Conservation (phyloP, 148 eudicot genomes). For the Nyssa sinensis region DNA sequence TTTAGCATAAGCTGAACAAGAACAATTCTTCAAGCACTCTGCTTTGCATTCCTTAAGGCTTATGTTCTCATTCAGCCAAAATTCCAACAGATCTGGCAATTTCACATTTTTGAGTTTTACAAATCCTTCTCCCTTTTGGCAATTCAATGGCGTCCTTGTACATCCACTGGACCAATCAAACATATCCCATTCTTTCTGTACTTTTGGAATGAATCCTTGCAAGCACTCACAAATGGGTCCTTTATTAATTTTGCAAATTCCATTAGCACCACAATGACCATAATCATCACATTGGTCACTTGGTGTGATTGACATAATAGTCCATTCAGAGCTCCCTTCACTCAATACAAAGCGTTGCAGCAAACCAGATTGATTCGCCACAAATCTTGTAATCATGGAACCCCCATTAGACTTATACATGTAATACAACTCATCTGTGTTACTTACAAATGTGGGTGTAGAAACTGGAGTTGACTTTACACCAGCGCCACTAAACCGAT, state of each 20-base stretch:
- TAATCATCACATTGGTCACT: conserved; percentile 16
- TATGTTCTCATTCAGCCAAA: conserved; percentile 14
- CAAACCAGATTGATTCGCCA: background rate
- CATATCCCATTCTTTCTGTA: background rate
- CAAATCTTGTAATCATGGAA: background rate
- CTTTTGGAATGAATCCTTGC: conserved; percentile 14
- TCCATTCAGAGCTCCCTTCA: conserved; percentile 5
- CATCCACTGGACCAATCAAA: conserved; percentile 24
- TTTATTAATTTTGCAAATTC: conserved; percentile 8
- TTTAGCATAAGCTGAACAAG: conserved; percentile 18
- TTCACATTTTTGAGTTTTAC: conserved; percentile 10
- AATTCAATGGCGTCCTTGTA: conserved; percentile 8
- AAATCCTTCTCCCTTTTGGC: conserved; percentile 15
- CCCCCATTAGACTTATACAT: background rate
- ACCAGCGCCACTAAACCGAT: conserved; percentile 5
- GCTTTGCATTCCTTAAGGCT: conserved; percentile 4
- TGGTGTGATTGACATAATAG: background rate
- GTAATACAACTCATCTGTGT: background rate
- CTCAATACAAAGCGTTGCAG: background rate
- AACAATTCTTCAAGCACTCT: conserved; percentile 13
- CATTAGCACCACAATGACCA: conserved; percentile 11
- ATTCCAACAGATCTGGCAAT: conserved; percentile 12
- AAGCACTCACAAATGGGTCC: conserved; percentile 14
- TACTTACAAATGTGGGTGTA: background rate
- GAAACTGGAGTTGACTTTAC: background rate